Evolutionary conservation across 1,284 basidiomycete species (phyloP).

Genomic region (Peniophora sp.): DNA sequence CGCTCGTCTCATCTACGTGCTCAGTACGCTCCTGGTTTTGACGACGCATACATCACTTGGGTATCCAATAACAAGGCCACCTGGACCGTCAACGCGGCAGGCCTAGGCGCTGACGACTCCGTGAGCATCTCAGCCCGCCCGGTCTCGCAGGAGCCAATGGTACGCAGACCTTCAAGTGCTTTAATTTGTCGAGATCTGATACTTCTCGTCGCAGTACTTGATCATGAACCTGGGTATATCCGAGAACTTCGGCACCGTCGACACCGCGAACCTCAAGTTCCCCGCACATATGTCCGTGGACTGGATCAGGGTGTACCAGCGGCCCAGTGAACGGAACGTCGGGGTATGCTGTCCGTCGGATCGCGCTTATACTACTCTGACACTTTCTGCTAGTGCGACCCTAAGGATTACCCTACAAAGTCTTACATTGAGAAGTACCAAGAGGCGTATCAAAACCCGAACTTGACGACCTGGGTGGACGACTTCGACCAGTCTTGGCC

Average conservation of each 20-base stretch:
- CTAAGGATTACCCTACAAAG: slow-evolving; percentile 67
- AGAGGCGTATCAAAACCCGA: slow-evolving; percentile 30
- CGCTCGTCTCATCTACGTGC: not conserved
- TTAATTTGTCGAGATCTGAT: not conserved
- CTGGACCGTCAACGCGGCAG: slow-evolving; percentile 74
- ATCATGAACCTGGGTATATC: slow-evolving; percentile 82
- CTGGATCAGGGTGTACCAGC: slow-evolving; percentile 81
- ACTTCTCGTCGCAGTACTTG: slow-evolving; percentile 47
- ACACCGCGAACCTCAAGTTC: slow-evolving; percentile 60
- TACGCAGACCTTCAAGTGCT: slow-evolving; percentile 18
- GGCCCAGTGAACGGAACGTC: slow-evolving; percentile 56
- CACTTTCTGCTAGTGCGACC: slow-evolving; percentile 48
- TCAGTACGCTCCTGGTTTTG: not conserved
- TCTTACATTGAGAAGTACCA: slow-evolving; percentile 33
- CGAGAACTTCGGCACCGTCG: slow-evolving; percentile 64
- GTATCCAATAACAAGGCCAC: slow-evolving; percentile 52
- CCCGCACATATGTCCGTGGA: slow-evolving; percentile 72
- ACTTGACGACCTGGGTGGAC: slow-evolving; percentile 30
- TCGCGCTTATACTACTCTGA: too few relatives aligned
- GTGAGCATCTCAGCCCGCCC: slow-evolving; percentile 69
- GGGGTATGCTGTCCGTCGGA: slow-evolving; percentile 25
- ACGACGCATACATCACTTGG: slow-evolving; percentile 66
- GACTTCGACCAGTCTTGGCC: slow-evolving; percentile 57
- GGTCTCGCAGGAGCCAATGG: slow-evolving; percentile 83
- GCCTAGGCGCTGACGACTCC: slow-evolving; percentile 57